These are phyloP conservation scores for Skeletonema grethae DNA, from an alignment of 108 stramenopile species.

Conservation along the genomic window DNA sequence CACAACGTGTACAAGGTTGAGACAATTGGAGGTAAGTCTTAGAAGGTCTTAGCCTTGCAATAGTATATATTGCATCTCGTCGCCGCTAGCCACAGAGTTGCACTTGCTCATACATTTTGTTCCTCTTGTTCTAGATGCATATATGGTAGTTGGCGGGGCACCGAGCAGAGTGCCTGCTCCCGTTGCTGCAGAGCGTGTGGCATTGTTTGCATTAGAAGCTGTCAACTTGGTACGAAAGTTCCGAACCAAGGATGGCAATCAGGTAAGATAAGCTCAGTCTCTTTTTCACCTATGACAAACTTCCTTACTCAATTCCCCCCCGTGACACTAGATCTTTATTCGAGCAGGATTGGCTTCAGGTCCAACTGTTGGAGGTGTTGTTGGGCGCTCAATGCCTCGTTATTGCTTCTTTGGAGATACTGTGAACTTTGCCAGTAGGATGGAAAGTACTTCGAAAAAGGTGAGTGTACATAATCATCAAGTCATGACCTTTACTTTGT, in stretches of 20 bases:
- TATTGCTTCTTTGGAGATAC: conserved; percentile 48
- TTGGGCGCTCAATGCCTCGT: conserved; percentile 39
- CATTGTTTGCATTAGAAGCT: conserved; percentile 38
- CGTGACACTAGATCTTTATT: conserved; percentile 17
- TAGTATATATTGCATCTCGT: too few species aligned
- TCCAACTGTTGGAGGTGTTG: conserved; percentile 28
- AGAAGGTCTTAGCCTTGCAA: too few species aligned
- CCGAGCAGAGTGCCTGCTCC: conserved; percentile 37
- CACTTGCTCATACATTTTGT: too few species aligned
- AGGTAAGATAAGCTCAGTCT: neutral
- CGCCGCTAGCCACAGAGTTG: too few species aligned
- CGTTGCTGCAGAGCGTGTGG: conserved; percentile 43
- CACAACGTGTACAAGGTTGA: conserved; percentile 68
- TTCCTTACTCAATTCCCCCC: neutral
- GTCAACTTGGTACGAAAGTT: conserved; percentile 38
- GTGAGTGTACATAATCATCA: too few species aligned
- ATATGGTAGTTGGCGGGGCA: conserved; percentile 48
- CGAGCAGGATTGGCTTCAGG: conserved; percentile 43
- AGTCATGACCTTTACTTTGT: too few species aligned
- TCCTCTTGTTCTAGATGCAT: conserved; percentile 8
- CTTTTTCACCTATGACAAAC: neutral
- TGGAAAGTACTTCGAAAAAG: conserved; percentile 7
- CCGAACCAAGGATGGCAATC: conserved; percentile 36
- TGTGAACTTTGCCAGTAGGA: conserved; percentile 31
- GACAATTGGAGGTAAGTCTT: neutral